Percentiles rank a stretch among this genome's conserved stretches.
phyloP scores from a whole-genome alignment of 164 flowering plant genomes.

The Nymphaea thermarum region DNA sequence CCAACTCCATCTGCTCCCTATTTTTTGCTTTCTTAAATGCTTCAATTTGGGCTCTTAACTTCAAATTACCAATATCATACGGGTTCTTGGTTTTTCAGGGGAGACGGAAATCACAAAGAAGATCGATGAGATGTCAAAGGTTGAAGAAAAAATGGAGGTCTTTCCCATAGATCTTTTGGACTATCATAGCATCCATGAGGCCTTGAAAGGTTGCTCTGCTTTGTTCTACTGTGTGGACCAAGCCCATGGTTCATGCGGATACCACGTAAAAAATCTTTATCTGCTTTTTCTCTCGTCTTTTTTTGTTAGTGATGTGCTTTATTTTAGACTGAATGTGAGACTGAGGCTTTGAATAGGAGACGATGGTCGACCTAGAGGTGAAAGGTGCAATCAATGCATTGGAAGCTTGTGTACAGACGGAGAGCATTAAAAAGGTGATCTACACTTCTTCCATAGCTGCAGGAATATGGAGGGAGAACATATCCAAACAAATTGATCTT shows the following conservation, averaged over 20 bases:
- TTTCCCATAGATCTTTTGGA: slow-evolving; percentile 45
- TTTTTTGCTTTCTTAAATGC: not conserved
- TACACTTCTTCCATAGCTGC: slow-evolving; percentile 59
- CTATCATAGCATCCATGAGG: slow-evolving; percentile 42
- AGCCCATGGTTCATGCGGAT: slow-evolving; percentile 20
- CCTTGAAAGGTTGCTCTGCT: slow-evolving; percentile 44
- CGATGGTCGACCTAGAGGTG: slow-evolving; percentile 48
- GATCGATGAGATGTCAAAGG: slow-evolving; percentile 28
- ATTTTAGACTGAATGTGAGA: not conserved
- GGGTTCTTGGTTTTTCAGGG: slow-evolving; percentile 14
- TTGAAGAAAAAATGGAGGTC: slow-evolving; percentile 27
- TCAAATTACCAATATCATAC: not conserved
- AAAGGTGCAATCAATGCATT: slow-evolving; percentile 64
- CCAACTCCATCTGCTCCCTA: not conserved
- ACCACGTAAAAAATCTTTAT: slow-evolving; percentile 32
- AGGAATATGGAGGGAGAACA: slow-evolving; percentile 52
- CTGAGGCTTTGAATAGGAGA: slow-evolving; percentile 19
- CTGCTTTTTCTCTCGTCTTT: not conserved
- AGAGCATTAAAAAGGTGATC: slow-evolving; percentile 35
- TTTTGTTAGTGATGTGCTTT: not conserved
- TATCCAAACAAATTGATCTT: slow-evolving; percentile 24
- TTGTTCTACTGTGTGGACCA: slow-evolving; percentile 45
- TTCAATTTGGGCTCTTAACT: not conserved
- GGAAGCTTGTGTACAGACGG: slow-evolving; percentile 66
- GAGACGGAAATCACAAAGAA: slow-evolving; percentile 26